Conservation (phyloP, 768 basidiomycete genomes). For the Suillus luteus region DNA sequence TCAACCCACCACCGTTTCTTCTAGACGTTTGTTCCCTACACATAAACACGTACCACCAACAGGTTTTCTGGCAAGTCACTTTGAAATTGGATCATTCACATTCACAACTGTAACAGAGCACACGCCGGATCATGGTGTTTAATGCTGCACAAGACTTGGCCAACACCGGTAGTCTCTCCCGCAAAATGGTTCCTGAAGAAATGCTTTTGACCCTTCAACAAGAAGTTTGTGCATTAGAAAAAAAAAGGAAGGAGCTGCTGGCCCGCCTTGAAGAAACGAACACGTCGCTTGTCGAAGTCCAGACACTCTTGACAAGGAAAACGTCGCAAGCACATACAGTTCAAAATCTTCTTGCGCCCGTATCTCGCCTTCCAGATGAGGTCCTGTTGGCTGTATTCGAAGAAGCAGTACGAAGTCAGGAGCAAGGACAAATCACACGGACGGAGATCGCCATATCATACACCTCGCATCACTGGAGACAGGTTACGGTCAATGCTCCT, state of each 20-base stretch:
- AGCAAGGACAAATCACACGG: slow-evolving; percentile 1
- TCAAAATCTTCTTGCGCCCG: slow-evolving; percentile 8
- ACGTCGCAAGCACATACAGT: slow-evolving; percentile 2
- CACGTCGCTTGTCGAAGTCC: neutral
- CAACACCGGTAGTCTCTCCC: neutral
- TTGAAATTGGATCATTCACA: neutral
- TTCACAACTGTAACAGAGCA: neutral
- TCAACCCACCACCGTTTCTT: neutral
- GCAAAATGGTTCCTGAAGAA: neutral
- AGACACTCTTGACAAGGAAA: slow-evolving; percentile 1
- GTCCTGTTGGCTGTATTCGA: slow-evolving; percentile 5
- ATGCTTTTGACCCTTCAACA: slow-evolving; percentile 4
- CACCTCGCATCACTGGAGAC: slow-evolving; percentile 7
- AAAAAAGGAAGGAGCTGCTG: neutral
- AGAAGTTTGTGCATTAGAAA: slow-evolving; percentile 4
- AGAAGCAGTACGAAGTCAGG: slow-evolving; percentile 8
- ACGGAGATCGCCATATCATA: slow-evolving; percentile 9
- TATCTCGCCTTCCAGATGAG: slow-evolving; percentile 5
- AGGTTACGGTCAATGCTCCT: neutral
- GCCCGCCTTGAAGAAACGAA: slow-evolving; percentile 4
- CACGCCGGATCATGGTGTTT: neutral
- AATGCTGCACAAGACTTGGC: neutral
- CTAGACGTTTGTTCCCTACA: neutral
- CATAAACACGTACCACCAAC: neutral
- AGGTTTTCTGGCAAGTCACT: neutral